Conservation (phyloP, 139 green algal species). For the Haematococcus sp. region DNA sequence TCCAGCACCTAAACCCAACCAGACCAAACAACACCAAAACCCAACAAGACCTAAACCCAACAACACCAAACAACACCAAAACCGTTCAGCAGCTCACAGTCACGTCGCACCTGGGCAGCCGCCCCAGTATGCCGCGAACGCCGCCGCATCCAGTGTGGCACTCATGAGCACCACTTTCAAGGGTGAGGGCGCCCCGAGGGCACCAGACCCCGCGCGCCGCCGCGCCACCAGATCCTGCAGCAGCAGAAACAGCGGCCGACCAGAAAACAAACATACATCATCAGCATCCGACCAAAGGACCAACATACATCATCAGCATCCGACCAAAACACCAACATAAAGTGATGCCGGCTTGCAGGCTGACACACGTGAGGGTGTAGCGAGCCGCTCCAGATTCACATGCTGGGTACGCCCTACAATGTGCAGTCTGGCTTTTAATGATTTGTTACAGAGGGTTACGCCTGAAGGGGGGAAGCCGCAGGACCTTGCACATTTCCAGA, state of each 20-base stretch:
- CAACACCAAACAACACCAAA: constrained; percentile 1
- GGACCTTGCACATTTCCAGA: too few species aligned
- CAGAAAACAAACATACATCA: not conserved
- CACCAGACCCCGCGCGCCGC: constrained; percentile 51
- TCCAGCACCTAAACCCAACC: too few species aligned
- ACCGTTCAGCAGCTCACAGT: not conserved
- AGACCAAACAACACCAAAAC: too few species aligned
- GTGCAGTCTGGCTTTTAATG: too few species aligned
- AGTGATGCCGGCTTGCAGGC: too few species aligned
- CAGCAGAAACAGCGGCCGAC: not conserved
- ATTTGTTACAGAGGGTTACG: too few species aligned
- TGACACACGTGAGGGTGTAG: too few species aligned
- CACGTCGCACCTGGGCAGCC: constrained; percentile 43
- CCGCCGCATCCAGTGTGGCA: constrained; percentile 81
- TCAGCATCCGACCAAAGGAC: not conserved
- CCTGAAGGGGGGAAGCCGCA: too few species aligned
- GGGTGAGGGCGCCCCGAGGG: constrained; percentile 42
- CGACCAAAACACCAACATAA: not conserved
- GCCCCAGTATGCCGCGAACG: constrained; percentile 86
- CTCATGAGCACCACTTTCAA: constrained; percentile 91
- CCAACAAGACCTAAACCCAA: too few species aligned
- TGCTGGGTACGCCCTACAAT: too few species aligned
- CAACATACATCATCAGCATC: not conserved
- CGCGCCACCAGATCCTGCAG: constrained; percentile 7
- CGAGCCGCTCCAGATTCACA: too few species aligned